phyloP scores from a whole-genome alignment of 306 rosid species.

The Morella rubra region DNA sequence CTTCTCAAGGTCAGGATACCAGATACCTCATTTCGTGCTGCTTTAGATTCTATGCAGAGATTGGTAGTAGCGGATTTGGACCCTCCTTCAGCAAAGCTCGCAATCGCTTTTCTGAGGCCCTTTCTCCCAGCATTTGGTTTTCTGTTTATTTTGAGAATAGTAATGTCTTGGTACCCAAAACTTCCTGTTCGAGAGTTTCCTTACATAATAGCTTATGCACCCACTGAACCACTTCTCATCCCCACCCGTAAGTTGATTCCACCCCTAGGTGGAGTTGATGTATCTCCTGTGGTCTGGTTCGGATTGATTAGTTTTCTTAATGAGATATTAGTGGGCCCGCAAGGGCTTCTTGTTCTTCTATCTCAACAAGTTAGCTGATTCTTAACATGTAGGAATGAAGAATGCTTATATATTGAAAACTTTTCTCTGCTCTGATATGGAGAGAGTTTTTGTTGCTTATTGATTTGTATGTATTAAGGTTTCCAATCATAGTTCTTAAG shows the following conservation, averaged over 20 bases:
- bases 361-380: constrained; percentile 62
- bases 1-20: constrained; percentile 25
- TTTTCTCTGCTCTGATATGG: background rate
- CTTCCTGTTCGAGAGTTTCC: constrained; percentile 85
- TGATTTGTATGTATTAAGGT: too few species aligned
- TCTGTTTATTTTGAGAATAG: constrained; percentile 74
- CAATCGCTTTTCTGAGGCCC: constrained; percentile 73
- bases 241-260: constrained; percentile 84
- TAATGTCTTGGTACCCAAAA: constrained; percentile 98
- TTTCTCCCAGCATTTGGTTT: constrained; percentile 68
- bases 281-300: constrained; percentile 94
- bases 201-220: constrained; percentile 82
- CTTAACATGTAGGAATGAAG: constrained; percentile 3
- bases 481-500: too few species aligned
- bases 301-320: constrained; percentile 85
- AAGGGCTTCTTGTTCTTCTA: constrained; percentile 86
- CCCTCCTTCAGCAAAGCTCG: constrained; percentile 76
- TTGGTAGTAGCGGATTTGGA: constrained; percentile 69
- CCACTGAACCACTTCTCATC: constrained; percentile 81
- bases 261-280: constrained; percentile 93
- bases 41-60: constrained; percentile 32
- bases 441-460: background rate
- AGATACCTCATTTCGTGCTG: constrained; percentile 29
- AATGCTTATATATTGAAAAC: background rate
- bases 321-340: constrained; percentile 96